Evolutionary conservation across 1,284 basidiomycete species (phyloP), one percentile per base, ranked within the genome.

Genomic region (Paramarasmius palmivorus): DNA sequence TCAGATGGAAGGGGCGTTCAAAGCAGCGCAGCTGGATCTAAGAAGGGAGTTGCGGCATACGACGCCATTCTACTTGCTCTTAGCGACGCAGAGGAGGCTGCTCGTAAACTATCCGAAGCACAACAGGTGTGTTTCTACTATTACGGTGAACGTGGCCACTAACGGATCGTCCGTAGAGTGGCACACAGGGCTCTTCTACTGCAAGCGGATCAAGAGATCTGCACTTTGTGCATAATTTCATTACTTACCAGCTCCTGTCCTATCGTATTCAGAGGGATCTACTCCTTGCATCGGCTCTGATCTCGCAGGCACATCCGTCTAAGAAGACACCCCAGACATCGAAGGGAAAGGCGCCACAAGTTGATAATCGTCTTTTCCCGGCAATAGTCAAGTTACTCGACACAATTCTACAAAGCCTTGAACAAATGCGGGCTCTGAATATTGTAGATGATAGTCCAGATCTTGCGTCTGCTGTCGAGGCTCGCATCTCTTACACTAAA

Each of bases 381-480:
- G 92, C 90, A 1, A 75, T 95, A 4, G 87, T 96, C 68, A 96
- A 95, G 70, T 75, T 95, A 1, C 82, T 93, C 47, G 93, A 95
- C 68, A 87, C 90, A 1, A 81, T 93, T 26, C 69, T 95, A 10
- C 93, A 95, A 70, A 89, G 86, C 63, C 74, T 95, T 40, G 82
- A 82, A 49, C 91, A 93, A 67, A 89, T 95, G 81, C 80, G 91
- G 19, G 82, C 82, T 8, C 74, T 96, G 50, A 90, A 86, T 48
- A 82, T 94, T 39, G 91, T 96, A 15, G 93, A 96, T 63, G 92
- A 95, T 65, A 92, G 84, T 62, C 86, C 92, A 0, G 90, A 92
- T 59, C 78, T 95, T 8, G 81, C 87, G 0, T 76, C 84, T 2
- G 87, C 85, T 4, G 82, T 93, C 1, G 92, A 96, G 51, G 87